Base-by-base conservation (phyloP, 2,329 filamentous ascomycete species). In the Fusarium compactum region DNA sequence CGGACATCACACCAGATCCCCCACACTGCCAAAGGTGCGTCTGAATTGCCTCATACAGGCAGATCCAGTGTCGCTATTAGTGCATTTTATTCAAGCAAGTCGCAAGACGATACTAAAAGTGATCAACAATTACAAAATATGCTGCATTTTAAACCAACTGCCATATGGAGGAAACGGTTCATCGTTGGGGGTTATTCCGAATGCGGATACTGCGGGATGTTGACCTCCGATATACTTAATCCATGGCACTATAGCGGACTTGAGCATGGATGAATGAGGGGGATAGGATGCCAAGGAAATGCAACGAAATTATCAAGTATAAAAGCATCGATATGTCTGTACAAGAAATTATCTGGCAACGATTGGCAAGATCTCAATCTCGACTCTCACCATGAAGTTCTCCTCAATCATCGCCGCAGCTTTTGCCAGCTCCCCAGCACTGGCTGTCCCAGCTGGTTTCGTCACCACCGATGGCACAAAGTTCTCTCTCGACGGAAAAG, bases 401-500 rank as follows among this genome's bases (percentile, higher is more conserved):
- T 22, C 52, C 45, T 57, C 56, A 6, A 51, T 71, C 18, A 16
- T 57, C 22, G 69, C 60, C 3, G 53, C 41, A 2, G 55, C 68
- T 18, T 56, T 71, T 20, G 46, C 46, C 22, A 15, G 56, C 34
- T 44, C 22, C 6, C 54, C 54, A 2, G 65, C 20, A 7, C 8
- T 61, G 12, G 69, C 69, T 16, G 74, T 64, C 4, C 72, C 73
- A 15, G 72, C 71, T 44, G 83, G 84, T 1, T 87, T 87, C 56
- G 84, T 87, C 20, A 85, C 83, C 5, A 81, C 83, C 1, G 79
- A 85, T 5, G 85, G 84, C 8, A 80, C 78, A 3, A 83, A 84
- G 61, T 88, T 89, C 76, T 78, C 84, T 74, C 81, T 89, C 7
- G 82, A 87, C 48, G 86, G 86, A 58, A 80, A 86, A 63, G 82